Percentiles rank a stretch among this genome's conserved stretches.
These are phyloP conservation scores for Claviceps sp. DNA, from an alignment of 2,329 filamentous ascomycete species.

Conservation along the genomic window DNA sequence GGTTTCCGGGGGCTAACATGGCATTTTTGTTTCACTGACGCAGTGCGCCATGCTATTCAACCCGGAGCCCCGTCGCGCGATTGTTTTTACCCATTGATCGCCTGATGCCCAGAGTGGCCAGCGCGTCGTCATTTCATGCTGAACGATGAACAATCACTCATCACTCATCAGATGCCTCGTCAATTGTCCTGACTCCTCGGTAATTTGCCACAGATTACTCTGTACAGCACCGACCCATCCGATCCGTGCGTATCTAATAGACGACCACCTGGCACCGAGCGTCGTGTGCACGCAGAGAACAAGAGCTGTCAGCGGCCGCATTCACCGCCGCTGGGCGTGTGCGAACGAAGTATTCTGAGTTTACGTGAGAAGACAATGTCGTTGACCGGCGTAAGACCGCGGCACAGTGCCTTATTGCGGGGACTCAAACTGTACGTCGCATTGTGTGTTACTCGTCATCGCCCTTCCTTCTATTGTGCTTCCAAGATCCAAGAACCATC, in stretches of 20 bases:
- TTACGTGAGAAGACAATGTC: too few relatives aligned
- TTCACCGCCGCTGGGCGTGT: too few relatives aligned
- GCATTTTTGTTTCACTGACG: too few relatives aligned
- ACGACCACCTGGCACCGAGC: too few relatives aligned
- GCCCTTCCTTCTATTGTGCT: not conserved
- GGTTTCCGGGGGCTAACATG: too few relatives aligned
- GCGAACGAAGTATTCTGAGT: too few relatives aligned
- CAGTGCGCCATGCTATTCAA: not conserved
- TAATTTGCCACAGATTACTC: too few relatives aligned
- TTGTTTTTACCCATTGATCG: not conserved
- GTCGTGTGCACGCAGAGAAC: too few relatives aligned
- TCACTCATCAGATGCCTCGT: not conserved
- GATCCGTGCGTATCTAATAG: not conserved
- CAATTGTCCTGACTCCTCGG: too few relatives aligned
- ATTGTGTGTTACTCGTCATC: not conserved
- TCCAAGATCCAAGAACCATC: not conserved
- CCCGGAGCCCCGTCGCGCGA: not conserved
- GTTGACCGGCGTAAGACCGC: too few relatives aligned
- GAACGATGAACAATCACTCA: not conserved
- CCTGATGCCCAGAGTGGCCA: not conserved
- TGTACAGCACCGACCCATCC: not conserved
- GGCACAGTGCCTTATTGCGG: too few relatives aligned
- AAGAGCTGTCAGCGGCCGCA: too few relatives aligned
- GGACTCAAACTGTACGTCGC: not conserved
- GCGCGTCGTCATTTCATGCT: not conserved